phyloP scores from a whole-genome alignment of 2,329 filamentous ascomycete species.

The Pezicula carpinea region DNA sequence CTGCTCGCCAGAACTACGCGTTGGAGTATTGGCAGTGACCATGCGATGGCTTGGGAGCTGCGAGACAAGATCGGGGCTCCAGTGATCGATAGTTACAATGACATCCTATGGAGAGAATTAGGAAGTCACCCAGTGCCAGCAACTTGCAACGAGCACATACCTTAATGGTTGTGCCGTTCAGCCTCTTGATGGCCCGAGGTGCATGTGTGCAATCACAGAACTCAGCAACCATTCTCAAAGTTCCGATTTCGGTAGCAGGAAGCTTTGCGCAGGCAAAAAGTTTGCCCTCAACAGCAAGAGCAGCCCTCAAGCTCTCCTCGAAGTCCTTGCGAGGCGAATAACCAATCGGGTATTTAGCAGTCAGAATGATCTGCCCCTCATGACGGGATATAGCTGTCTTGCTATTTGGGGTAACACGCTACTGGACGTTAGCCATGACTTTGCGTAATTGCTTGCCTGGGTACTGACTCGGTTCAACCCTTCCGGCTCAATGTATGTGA shows the following conservation, averaged over 20 bases:
- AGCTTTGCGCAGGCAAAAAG: slow-evolving; percentile 47
- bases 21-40: background rate
- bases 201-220: slow-evolving; percentile 46
- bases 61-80: background rate
- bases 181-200: slow-evolving; percentile 34
- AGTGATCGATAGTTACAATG: background rate
- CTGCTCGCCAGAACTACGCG: background rate
- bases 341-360: slow-evolving; percentile 34
- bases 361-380: slow-evolving; percentile 52
- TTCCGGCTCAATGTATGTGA: slow-evolving; percentile 21
- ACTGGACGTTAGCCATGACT: background rate
- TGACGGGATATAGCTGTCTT: slow-evolving; percentile 29
- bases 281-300: slow-evolving; percentile 44
- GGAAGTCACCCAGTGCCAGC: background rate
- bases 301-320: slow-evolving; percentile 35
- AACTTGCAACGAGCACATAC: slow-evolving; percentile 9
- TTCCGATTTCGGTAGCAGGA: slow-evolving; percentile 35
- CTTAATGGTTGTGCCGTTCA: slow-evolving; percentile 31
- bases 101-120: background rate
- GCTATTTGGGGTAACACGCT: slow-evolving; percentile 28
- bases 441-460: background rate
- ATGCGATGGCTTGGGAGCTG: background rate
- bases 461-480: slow-evolving; percentile 14
- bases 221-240: slow-evolving; percentile 46
- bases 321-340: slow-evolving; percentile 23